Evolutionary conservation across 2,329 filamentous ascomycete genomes (phyloP).

Genomic region (Septoria linicola): DNA sequence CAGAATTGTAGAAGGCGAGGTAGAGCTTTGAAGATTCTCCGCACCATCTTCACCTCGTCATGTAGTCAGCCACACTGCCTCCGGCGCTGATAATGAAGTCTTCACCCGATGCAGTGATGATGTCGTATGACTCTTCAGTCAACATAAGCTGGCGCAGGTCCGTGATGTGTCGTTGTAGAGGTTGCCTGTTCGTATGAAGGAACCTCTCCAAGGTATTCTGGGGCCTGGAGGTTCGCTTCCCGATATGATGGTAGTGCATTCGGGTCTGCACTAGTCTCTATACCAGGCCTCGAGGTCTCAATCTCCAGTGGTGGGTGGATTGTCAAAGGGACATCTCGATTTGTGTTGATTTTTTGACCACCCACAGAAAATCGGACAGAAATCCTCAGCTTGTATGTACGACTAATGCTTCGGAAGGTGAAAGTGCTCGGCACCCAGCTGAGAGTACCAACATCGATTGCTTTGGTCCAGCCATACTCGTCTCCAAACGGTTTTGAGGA

Average conservation of each 20-base stretch:
- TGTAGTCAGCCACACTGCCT: no score
- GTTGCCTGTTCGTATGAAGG: conserved; percentile 11
- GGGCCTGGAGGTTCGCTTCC: neutral
- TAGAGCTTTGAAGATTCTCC: no score
- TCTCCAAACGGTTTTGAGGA: conserved; percentile 17
- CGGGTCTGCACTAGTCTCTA: neutral
- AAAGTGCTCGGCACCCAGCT: conserved; percentile 17
- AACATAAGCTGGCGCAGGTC: neutral
- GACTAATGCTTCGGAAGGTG: conserved; percentile 11
- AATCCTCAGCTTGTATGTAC: conserved; percentile 20
- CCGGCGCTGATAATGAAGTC: no score
- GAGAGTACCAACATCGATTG: conserved; percentile 17
- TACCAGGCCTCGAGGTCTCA: neutral
- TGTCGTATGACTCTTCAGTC: neutral
- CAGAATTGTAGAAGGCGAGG: no score
- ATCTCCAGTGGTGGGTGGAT: conserved; percentile 13
- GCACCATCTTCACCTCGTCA: no score
- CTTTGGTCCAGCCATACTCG: conserved; percentile 12
- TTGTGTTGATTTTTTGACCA: conserved; percentile 6
- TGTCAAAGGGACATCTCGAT: conserved; percentile 13
- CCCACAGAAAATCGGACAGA: conserved; percentile 19
- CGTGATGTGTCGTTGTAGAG: neutral
- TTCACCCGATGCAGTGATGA: no score
- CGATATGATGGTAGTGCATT: conserved; percentile 11
- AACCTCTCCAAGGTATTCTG: conserved; percentile 1